Evolutionary conservation across 176 grass and related monocot species (phyloP).

Genomic region (Rhynchospora breviuscula): DNA sequence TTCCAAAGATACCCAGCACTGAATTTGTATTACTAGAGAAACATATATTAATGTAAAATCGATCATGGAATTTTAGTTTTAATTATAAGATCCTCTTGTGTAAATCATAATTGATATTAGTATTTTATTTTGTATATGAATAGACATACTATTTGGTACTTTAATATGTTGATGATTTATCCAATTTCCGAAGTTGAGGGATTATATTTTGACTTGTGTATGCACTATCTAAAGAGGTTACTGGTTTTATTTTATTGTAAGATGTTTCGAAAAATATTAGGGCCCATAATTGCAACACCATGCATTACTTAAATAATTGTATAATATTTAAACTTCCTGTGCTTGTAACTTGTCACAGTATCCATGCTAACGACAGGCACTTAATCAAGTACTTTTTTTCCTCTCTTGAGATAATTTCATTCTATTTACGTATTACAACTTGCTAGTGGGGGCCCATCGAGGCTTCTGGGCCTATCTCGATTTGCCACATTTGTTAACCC

Average conservation of each 20-base stretch:
- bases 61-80: not conserved
- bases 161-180: not conserved
- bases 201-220: not conserved
- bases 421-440: constrained; percentile 7
- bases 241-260: not conserved
- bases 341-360: constrained; percentile 18
- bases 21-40: not conserved
- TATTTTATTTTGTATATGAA: not conserved
- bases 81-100: not conserved
- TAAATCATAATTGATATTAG: not conserved
- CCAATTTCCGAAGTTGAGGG: not conserved
- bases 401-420: constrained; percentile 22
- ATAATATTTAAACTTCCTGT: not conserved
- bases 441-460: not conserved
- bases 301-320: constrained; percentile 6
- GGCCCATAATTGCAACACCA: not conserved
- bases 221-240: not conserved
- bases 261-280: not conserved
- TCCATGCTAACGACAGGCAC: constrained; percentile 27
- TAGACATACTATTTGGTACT: not conserved
- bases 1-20: not conserved
- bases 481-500: constrained; percentile 24
- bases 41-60: not conserved
- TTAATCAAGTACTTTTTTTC: constrained; percentile 19
- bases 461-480: not conserved